Evolutionary conservation across 148 eudicot species (phyloP), one percentile per base, ranked within the genome.

Genomic region (Chenopodium formosanum): DNA sequence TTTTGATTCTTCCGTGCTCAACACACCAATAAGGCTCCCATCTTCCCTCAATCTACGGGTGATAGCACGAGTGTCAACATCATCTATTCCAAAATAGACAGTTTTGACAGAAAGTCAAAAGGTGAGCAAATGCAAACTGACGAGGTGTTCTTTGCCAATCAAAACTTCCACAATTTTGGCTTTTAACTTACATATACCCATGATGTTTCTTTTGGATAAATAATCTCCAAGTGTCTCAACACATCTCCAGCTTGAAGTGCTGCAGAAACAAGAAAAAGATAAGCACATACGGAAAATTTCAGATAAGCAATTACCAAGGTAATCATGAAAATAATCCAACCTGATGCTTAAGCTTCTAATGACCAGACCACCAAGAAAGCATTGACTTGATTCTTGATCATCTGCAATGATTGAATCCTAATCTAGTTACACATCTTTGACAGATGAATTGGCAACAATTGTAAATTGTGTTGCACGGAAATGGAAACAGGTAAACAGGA

Each of bases 31-130:
- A 79, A 94, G 98, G 86, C 99, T 96, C n/a, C 99, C 98, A 83
- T 96, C 98, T 89, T 96, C 87, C 84, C 99, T 88, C 83, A 96
- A 82, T 88, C 98, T 88, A 80, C 95, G 94, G 67, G 98, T 96
- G 70, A 96, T 96, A 78, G 99, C 97, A 79, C 97, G 97, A 56
- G 99, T 94, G 85, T 94, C 99, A 78, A 96, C 99, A 82, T 96
- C 99, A 90, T 94, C 99, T 96, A 75, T 82, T 23, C 44, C 87
- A 80, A 22, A 76, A 76, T 32, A 40, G 62, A 79, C 79, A 29
- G 60, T 67, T 67, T 19, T 53, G 47, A 44, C 78, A 74, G 62
- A 77, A 77, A 77, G 65, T 37, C 70, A 66, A 71, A 69, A 25
- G 32, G 52, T 4, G 22, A 52, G 48, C n/a, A 72, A n/a, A 70